Conservation (phyloP, 345 rosid genomes). For the Pistacia vera region DNA sequence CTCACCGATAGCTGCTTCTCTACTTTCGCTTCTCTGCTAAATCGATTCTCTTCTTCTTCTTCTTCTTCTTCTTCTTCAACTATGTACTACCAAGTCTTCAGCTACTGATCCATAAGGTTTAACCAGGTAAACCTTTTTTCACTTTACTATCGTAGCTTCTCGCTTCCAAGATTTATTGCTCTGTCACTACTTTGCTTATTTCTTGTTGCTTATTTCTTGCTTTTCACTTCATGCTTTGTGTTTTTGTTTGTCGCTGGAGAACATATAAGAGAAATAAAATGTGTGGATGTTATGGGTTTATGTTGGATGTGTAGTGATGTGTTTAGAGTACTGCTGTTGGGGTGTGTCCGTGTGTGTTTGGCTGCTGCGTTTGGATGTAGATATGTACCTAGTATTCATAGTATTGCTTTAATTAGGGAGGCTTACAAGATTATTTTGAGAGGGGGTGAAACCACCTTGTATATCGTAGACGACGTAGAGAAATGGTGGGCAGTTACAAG, state of each 20-base stretch:
- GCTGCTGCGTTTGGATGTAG: no score
- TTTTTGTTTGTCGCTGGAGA: constrained; percentile 13
- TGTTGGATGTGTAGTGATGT: not conserved
- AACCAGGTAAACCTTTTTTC: constrained; percentile 19
- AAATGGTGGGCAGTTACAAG: not conserved
- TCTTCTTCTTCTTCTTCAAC: not conserved
- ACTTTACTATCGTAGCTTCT: not conserved
- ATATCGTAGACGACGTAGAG: not conserved
- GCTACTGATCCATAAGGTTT: constrained; percentile 15
- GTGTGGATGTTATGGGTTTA: not conserved
- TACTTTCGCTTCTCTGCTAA: not conserved
- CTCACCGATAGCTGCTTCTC: not conserved
- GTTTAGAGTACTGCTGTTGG: no score
- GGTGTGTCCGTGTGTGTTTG: no score
- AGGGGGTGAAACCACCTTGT: not conserved
- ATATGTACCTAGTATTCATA: no score
- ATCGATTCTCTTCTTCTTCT: constrained; percentile 18
- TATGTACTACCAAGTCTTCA: not conserved
- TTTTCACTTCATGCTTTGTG: constrained; percentile 1
- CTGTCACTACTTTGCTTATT: not conserved
- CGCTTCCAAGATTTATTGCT: not conserved
- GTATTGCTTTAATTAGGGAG: no score
- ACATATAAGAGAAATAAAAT: not conserved
- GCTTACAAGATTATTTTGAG: no score
- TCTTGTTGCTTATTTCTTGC: not conserved